Evolutionary conservation across 441 rosid genomes (phyloP).

Genomic region (Eutrema salsugineum): DNA sequence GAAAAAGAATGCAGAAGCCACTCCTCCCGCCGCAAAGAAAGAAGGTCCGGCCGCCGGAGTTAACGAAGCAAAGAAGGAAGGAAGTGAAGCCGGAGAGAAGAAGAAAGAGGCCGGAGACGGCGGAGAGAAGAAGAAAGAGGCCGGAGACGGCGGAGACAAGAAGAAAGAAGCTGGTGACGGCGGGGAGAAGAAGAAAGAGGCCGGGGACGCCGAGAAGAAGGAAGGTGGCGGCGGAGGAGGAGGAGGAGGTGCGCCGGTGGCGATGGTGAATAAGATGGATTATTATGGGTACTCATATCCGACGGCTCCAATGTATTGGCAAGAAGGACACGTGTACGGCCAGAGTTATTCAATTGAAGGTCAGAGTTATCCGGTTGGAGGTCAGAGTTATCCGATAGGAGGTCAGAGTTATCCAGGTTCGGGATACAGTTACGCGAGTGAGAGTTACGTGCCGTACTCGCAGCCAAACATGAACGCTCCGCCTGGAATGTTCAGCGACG

Average conservation of each 20-base stretch:
- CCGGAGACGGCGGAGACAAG: conserved; percentile 14
- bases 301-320: conserved; percentile 38
- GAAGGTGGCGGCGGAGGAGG: conserved; percentile 22
- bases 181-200: conserved; percentile 30
- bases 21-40: conserved; percentile 17
- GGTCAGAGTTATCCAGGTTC: conserved; percentile 24
- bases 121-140: conserved; percentile 2
- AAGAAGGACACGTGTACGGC: conserved; percentile 37
- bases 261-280: conserved; percentile 67
- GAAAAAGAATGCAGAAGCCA: not conserved
- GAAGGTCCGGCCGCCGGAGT: not conserved
- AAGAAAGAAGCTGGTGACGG: conserved; percentile 15
- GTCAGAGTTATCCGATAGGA: conserved; percentile 25
- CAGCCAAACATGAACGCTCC: conserved; percentile 35
- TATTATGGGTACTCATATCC: conserved; percentile 40
- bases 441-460: conserved; percentile 27
- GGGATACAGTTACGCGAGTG: conserved; percentile 20
- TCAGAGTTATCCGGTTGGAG: conserved; percentile 23
- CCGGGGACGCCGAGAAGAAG: conserved; percentile 30
- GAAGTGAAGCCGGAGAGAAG: conserved; percentile 19
- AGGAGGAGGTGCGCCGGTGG: conserved; percentile 35
- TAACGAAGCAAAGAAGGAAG: conserved; percentile 24
- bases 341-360: conserved; percentile 24
- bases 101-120: conserved; percentile 16
- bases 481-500: conserved; percentile 55